Base-by-base conservation (phyloP, 164 flowering plant species). In the Magnolia kwangsiensis region DNA sequence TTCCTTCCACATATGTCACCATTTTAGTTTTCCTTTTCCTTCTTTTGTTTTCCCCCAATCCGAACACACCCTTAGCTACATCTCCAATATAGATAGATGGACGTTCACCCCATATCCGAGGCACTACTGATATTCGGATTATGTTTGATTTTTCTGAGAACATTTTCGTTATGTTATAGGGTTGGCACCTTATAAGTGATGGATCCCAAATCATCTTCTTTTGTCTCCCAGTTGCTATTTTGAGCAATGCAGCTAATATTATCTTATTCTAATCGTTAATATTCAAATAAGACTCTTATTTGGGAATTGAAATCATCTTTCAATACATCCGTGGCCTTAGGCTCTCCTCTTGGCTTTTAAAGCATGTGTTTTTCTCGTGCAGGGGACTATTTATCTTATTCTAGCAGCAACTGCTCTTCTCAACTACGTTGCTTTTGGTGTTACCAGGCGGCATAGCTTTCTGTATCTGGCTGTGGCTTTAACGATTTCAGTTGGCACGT, bases 381-480 rank as follows among this genome's bases (percentile, higher is more conserved):
- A 95, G 98, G 97, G 91, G 78, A 67, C 78, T 66, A 69, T 85
- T 11, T 81, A 90, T 80, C 79, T 89, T 18, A 51, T 88, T 65
- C 87, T 95, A 70, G 80, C 79, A 11, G n/a, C 81, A 23, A 50
- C 79, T 76, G 86, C 88, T 21, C 71, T 92, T 67, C 61, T 86
- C 81, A 90, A 78, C 76, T 81, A 76, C 27, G 71, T 89, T 76
- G 92, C 92, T 63, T 93, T 86, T 77, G 72, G 82, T 51, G 79
- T 90, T 50, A 92, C 93, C 72, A 78, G 78, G 77, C 87, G 81
- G 37, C 89, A 80, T 72, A 82, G 76, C 85, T 92, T 85, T 81
- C 78, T 95, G 63, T 95, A 90, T 80, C 74, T 91, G 77, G 91
- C 87, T 1, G 73, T 89, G 71, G 87, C 86, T 71, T 88, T 88